phyloP scores from a whole-genome alignment of 2,329 filamentous ascomycete genomes.

The Verticillium nonalfalfae region DNA sequence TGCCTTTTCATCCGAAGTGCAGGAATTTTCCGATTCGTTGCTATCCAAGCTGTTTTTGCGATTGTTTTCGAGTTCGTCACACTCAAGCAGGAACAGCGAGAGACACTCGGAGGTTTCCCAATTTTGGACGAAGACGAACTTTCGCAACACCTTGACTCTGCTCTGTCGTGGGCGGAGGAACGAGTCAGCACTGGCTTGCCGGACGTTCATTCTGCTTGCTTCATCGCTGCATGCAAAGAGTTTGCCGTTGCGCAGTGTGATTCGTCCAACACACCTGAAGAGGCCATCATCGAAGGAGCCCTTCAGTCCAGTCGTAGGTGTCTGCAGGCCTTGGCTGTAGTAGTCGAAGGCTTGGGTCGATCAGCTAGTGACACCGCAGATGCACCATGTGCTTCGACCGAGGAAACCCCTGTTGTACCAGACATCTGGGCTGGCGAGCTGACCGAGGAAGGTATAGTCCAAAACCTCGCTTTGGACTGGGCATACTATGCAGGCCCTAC shows the following conservation, averaged over 20 bases:
- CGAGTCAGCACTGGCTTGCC: conserved; percentile 32
- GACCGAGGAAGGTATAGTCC: background rate
- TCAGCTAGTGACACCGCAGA: background rate
- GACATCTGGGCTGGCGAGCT: background rate
- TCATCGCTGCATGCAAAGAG: conserved; percentile 15
- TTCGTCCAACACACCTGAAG: background rate
- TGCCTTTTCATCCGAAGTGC: conserved; percentile 29
- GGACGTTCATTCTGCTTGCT: conserved; percentile 31
- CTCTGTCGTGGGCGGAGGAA: conserved; percentile 21
- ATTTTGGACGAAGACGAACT: conserved; percentile 23
- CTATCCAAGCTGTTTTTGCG: conserved; percentile 29
- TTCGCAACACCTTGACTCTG: conserved; percentile 18
- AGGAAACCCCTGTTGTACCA: background rate
- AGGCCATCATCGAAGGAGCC: background rate
- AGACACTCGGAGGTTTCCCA: conserved; percentile 19
- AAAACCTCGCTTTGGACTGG: background rate
- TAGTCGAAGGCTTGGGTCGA: background rate
- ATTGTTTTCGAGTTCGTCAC: conserved; percentile 38
- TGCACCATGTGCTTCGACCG: background rate
- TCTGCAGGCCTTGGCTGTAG: background rate
- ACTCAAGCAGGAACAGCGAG: conserved; percentile 32
- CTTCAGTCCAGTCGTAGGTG: background rate
- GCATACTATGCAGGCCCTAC: background rate
- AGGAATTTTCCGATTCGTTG: conserved; percentile 33
- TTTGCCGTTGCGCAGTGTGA: background rate